Evolutionary conservation across 176 grass and related monocot genomes (phyloP), one percentile per base, ranked within the genome.

Genomic region (Phoenix roebelenii): DNA sequence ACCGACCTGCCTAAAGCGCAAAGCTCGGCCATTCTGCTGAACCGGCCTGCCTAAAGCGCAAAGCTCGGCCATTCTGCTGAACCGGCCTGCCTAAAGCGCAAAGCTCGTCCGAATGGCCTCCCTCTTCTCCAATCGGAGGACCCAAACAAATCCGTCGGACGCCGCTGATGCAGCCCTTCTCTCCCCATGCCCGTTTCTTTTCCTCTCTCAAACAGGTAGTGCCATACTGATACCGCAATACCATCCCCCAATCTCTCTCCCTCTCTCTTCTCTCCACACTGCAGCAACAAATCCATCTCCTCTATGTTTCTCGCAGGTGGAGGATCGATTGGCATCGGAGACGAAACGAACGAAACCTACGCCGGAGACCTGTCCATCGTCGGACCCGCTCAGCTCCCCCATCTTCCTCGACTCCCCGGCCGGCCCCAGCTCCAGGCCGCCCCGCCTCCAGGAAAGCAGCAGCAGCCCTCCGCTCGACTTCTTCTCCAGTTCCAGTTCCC

Each of bases 401-500:
- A 54, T 89, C 62, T 72, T 89, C 52, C 74, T 89, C 39, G 74
- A 70, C 50, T 30, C 44, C 18, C 35, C 35, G 35, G 35, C 7
- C 35, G 35, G 35, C 35, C 71, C 0, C 39, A 61, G 6, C 22
- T 53, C 57, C 17, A 71, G 23, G 5, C 14, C 57, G 22, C 35
- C 61, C 19, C 4, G 29, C 29, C 1, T 23, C 60, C 51, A 2
- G 18, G 63, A 66, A 44, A 44, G 10, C 28, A 75, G 74, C 78
- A 85, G 86, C 58, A 54, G 55, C 55, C 59, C 78, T 26, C 71
- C 82, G n/a, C 58, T 78, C 4, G 82, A 85, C 50, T 89, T 85
- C 67, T 29, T 79, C 61, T 78, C 86, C 16, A 52, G 63, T 25
- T 78, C 86, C 16, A 52, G 63, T 25, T 58, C 25, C 61, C 65